Evolutionary conservation across 148 eudicot genomes (phyloP).

Genomic region (Silene latifolia): DNA sequence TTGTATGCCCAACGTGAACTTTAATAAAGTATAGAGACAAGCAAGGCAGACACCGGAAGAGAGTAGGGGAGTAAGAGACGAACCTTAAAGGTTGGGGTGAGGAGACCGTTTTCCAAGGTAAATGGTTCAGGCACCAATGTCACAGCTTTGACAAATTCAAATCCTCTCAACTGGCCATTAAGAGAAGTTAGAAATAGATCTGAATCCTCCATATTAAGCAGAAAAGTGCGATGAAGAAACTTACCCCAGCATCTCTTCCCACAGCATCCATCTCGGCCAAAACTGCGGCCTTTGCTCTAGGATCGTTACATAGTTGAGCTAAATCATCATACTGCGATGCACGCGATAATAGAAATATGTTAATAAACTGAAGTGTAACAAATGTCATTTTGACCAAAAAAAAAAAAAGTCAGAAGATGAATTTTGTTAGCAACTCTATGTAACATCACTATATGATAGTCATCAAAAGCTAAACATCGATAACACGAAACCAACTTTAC

Average conservation of each 20-base stretch:
- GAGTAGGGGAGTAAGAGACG: background rate
- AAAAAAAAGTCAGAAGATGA: too few species aligned
- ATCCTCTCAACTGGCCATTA: constrained; percentile 67
- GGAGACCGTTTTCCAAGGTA: constrained; percentile 82
- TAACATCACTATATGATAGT: background rate
- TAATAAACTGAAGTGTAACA: background rate
- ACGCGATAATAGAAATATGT: background rate
- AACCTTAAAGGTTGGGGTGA: constrained; percentile 92
- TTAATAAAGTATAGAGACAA: background rate
- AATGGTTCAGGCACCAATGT: constrained; percentile 83
- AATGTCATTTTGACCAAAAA: background rate
- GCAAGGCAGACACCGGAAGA: background rate
- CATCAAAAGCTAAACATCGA: background rate
- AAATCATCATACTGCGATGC: constrained; percentile 55
- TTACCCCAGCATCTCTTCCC: constrained; percentile 83
- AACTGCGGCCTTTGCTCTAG: constrained; percentile 76
- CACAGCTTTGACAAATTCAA: constrained; percentile 82
- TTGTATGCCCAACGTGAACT: background rate
- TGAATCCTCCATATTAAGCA: background rate
- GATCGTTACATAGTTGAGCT: constrained; percentile 63
- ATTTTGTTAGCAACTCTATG: background rate
- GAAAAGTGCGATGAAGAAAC: background rate
- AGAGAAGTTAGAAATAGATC: constrained; percentile 12
- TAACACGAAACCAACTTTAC: background rate
- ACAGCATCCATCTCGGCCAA: constrained; percentile 75